phyloP scores from a whole-genome alignment of 495 filamentous ascomycete species.

The Hyaloscypha hepaticicola region DNA sequence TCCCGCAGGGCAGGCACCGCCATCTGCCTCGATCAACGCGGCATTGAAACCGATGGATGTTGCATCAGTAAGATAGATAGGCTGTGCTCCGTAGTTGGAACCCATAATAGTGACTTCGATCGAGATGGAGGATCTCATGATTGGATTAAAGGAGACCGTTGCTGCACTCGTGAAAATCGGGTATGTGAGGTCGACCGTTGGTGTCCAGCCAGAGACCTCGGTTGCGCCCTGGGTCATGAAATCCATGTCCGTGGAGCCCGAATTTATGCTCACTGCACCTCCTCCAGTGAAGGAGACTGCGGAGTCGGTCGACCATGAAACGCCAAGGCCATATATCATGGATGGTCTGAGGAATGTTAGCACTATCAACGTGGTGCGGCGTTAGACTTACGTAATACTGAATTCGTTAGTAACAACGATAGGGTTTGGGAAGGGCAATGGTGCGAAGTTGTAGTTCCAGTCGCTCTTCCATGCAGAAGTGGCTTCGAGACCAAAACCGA shows the following conservation, averaged over 20 bases:
- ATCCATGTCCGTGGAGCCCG: neutral
- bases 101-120: neutral
- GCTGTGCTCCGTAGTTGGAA: neutral
- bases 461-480: neutral
- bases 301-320: neutral
- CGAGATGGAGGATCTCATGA: neutral
- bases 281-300: constrained; percentile 5
- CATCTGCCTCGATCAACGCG: neutral
- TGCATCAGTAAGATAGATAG: neutral
- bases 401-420: neutral
- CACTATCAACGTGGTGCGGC: neutral
- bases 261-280: constrained; percentile 1
- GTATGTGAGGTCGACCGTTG: neutral
- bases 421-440: neutral
- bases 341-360: constrained; percentile 3
- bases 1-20: neutral
- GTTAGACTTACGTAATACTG: constrained; percentile 3
- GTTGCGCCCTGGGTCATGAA: neutral
- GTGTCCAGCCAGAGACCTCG: neutral
- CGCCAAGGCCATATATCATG: constrained; percentile 1
- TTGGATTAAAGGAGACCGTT: neutral
- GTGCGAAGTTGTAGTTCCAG: neutral
- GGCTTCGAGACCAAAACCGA: neutral
- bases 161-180: neutral
- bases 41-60: neutral